Conservation (phyloP, 305 asterid species). For the Plantago coronopus region DNA sequence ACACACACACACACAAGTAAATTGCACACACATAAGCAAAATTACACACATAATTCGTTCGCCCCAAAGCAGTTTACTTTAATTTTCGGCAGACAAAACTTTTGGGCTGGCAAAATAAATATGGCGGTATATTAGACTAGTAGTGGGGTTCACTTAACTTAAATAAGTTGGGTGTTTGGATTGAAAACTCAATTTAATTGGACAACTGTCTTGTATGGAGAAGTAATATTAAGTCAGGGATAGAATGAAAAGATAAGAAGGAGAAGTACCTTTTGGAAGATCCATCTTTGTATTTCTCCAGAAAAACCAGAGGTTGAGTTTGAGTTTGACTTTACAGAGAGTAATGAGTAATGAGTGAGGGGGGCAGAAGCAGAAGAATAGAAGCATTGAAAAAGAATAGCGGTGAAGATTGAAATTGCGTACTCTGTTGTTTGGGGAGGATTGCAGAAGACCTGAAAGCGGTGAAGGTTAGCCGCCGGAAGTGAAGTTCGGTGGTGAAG, state of each 20-base stretch:
- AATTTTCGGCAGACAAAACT: no score
- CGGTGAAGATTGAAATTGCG: background rate
- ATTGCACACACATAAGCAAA: no score
- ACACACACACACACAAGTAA: no score
- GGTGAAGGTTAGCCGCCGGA: background rate
- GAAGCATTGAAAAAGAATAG: background rate
- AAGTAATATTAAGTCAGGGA: background rate
- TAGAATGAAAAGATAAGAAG: background rate
- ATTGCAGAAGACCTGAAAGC: background rate
- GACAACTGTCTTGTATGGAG: no score
- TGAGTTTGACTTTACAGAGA: constrained; percentile 40
- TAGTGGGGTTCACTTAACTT: no score
- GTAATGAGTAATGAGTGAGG: constrained; percentile 12
- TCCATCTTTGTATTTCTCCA: constrained; percentile 78
- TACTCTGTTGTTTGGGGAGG: background rate
- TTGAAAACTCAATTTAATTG: no score
- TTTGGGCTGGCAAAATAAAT: no score
- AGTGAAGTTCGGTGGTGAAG: background rate
- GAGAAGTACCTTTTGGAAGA: constrained; percentile 67
- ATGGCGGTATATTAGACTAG: no score
- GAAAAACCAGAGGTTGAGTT: constrained; percentile 36
- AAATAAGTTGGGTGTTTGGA: no score
- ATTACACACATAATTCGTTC: no score
- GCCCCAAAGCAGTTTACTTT: no score
- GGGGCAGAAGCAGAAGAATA: background rate